Evolutionary conservation across 371 early-diverging fungal genomes (phyloP).

Genomic region (Blastocladiella emersonii): DNA sequence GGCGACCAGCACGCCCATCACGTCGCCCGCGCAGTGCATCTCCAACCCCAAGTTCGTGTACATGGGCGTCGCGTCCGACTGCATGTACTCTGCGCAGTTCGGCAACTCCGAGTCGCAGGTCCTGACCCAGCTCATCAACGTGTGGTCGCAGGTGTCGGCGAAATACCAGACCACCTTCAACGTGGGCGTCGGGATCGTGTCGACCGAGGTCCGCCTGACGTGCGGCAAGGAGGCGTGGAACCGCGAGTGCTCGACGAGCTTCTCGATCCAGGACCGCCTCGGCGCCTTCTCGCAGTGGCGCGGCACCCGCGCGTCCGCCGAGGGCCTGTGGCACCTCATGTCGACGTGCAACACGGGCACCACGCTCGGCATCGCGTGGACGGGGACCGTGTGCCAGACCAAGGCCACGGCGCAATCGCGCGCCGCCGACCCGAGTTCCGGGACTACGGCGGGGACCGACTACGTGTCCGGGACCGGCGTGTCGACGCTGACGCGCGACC

Average conservation of each 20-base stretch:
- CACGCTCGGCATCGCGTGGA: conserved; percentile 90
- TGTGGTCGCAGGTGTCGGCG: conserved; percentile 36
- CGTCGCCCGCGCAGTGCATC: background rate
- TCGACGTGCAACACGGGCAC: conserved; percentile 71
- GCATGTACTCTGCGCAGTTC: conserved; percentile 17
- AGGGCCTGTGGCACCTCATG: conserved; percentile 89
- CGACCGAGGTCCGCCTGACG: conserved; percentile 50
- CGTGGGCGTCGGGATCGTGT: conserved; percentile 66
- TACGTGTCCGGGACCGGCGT: conserved; percentile 74
- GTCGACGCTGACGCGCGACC: conserved; percentile 64
- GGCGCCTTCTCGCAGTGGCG: conserved; percentile 86
- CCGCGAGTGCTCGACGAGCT: conserved; percentile 53
- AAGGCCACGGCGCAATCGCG: conserved; percentile 24
- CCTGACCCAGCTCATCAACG: conserved; percentile 18
- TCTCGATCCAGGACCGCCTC: conserved; percentile 54
- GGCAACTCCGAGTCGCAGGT: conserved; percentile 13
- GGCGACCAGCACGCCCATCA: background rate
- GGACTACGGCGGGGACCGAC: conserved; percentile 21
- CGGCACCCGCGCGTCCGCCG: conserved; percentile 51
- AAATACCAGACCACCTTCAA: conserved; percentile 86
- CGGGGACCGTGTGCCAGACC: conserved; percentile 55
- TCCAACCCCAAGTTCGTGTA: background rate
- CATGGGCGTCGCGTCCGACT: conserved; percentile 21
- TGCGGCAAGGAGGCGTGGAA: conserved; percentile 54
- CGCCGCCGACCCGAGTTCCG: background rate